Percentiles rank a stretch among this genome's conserved stretches.
These are phyloP conservation scores for Pseudocercospora cruenta DNA, from an alignment of 2,329 filamentous ascomycete species.

Conservation along the genomic window DNA sequence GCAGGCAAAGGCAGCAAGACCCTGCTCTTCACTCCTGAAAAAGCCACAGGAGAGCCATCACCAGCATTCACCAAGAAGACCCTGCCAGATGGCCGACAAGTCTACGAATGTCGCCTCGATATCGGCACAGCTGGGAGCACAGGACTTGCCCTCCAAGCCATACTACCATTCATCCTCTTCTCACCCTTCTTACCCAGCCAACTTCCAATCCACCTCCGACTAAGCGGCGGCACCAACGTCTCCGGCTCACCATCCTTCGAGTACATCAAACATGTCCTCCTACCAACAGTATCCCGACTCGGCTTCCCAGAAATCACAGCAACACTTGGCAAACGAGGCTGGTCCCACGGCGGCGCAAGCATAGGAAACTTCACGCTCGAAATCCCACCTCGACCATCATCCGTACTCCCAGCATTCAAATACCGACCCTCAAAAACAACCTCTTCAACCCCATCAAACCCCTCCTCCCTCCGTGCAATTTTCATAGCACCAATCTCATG, in stretches of 20 bases:
- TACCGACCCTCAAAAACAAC: conserved; percentile 23
- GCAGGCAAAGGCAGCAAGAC: conserved; percentile 48
- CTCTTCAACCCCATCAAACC: background rate
- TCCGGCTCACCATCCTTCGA: conserved; percentile 59
- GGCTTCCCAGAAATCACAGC: conserved; percentile 54
- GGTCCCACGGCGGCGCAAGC: conserved; percentile 51
- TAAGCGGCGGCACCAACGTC: conserved; percentile 63
- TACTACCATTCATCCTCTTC: conserved; percentile 62
- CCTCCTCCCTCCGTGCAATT: conserved; percentile 37
- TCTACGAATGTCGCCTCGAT: conserved; percentile 45
- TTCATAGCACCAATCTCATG: conserved; percentile 43
- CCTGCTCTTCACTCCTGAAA: conserved; percentile 45
- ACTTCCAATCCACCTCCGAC: conserved; percentile 43
- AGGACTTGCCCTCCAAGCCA: conserved; percentile 61
- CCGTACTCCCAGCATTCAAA: conserved; percentile 42
- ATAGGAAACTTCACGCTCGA: conserved; percentile 56
- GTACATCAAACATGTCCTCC: conserved; percentile 59
- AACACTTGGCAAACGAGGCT: conserved; percentile 55
- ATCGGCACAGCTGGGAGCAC: conserved; percentile 57
- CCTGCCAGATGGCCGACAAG: conserved; percentile 22
- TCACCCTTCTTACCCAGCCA: conserved; percentile 23
- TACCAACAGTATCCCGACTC: conserved; percentile 56
- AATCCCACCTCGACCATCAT: conserved; percentile 46
- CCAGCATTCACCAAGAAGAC: conserved; percentile 28
- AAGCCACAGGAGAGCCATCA: conserved; percentile 12